Percentiles rank a stretch among this genome's conserved stretches.
phyloP scores from a whole-genome alignment of 108 stramenopile species.

The Discostella pseudostelligera region DNA sequence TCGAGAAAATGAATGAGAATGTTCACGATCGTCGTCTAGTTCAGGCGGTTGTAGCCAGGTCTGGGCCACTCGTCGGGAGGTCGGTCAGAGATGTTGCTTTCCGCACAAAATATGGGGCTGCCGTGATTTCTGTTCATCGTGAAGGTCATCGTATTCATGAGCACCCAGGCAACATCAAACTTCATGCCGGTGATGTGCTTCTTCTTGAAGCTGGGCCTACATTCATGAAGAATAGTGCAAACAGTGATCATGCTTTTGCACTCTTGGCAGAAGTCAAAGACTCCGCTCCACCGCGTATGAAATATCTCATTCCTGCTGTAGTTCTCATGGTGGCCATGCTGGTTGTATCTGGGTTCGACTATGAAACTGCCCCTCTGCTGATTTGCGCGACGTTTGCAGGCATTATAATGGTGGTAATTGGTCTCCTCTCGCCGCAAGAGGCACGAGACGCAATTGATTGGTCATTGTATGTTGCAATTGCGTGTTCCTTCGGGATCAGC shows the following conservation, averaged over 20 bases:
- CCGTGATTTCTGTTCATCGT: constrained; percentile 85
- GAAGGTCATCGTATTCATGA: constrained; percentile 77
- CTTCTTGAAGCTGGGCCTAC: constrained; percentile 83
- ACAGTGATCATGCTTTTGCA: constrained; percentile 74
- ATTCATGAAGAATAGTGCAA: constrained; percentile 56
- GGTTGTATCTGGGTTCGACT: background rate
- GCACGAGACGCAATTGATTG: constrained; percentile 79
- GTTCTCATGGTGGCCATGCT: constrained; percentile 55
- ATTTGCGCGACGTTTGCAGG: constrained; percentile 61
- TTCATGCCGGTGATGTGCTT: constrained; percentile 81
- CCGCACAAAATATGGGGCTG: constrained; percentile 79
- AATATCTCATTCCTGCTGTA: constrained; percentile 64
- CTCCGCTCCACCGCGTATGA: constrained; percentile 76
- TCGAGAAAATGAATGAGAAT: constrained; percentile 69
- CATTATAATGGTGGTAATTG: constrained; percentile 61
- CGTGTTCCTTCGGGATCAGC: constrained; percentile 81
- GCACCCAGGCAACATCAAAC: constrained; percentile 76
- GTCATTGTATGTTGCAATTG: constrained; percentile 81
- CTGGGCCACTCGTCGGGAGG: constrained; percentile 74
- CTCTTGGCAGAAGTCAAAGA: constrained; percentile 82
- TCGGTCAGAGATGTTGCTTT: constrained; percentile 74
- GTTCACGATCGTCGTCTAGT: constrained; percentile 76
- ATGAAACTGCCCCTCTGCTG: constrained; percentile 1
- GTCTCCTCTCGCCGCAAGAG: constrained; percentile 83
- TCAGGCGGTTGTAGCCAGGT: constrained; percentile 80